phyloP scores from a whole-genome alignment of 2,329 filamentous ascomycete species.

The Ascochyta koolunga region DNA sequence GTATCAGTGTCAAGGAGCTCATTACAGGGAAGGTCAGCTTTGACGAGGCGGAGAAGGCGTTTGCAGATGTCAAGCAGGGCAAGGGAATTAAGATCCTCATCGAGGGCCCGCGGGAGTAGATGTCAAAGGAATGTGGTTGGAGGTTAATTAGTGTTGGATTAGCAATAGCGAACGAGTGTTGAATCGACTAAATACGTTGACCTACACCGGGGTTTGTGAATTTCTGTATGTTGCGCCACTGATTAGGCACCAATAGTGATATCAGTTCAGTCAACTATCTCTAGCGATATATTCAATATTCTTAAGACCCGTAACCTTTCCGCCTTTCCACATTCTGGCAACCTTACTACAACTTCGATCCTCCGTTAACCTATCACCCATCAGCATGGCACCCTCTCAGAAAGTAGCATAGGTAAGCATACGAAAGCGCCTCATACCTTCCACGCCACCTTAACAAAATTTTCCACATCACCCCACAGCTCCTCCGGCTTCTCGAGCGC shows the following conservation, averaged over 20 bases:
- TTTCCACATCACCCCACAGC: constrained; percentile 54
- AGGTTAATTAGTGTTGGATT: too few relatives aligned
- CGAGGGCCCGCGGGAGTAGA: constrained; percentile 46
- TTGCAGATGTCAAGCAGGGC: constrained; percentile 82
- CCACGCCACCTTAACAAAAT: constrained; percentile 51
- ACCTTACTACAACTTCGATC: background rate
- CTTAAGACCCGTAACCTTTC: background rate
- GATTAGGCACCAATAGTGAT: too few relatives aligned
- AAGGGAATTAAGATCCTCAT: constrained; percentile 74
- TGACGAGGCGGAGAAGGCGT: constrained; percentile 81
- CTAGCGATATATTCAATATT: too few relatives aligned
- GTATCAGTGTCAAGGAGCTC: constrained; percentile 76
- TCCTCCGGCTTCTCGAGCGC: constrained; percentile 53
- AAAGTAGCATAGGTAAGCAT: too few relatives aligned
- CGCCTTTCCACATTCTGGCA: background rate
- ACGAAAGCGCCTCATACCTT: constrained; percentile 28
- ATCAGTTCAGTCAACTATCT: too few relatives aligned
- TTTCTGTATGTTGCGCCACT: too few relatives aligned
- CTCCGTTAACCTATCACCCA: background rate
- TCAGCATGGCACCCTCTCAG: background rate
- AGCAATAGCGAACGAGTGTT: too few relatives aligned
- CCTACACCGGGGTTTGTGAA: too few relatives aligned
- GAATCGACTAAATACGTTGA: too few relatives aligned
- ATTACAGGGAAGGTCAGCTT: constrained; percentile 81
- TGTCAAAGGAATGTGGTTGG: background rate